Base-by-base conservation (phyloP, 768 basidiomycete species). In the Mycena maculata region DNA sequence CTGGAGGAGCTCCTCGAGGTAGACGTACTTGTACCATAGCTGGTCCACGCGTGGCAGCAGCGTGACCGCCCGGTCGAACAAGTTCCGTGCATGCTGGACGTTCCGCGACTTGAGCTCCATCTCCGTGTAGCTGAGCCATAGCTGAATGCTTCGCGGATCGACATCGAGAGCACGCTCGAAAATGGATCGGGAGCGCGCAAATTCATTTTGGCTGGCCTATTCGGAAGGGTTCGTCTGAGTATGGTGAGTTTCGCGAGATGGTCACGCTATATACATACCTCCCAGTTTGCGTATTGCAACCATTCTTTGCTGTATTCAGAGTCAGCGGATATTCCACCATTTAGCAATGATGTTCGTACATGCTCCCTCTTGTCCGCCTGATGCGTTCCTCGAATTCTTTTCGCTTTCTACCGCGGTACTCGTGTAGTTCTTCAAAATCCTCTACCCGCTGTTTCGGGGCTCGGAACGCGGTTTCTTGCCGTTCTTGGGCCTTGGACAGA, bases 1-100 rank as follows among this genome's bases (percentile, higher is more conserved):
- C 73, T 96, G 92, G 15, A 99, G 87, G 3, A 99, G 87, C 76
- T 99, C 98, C 76, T 99, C 98, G 60, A 99, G 88, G 79, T 98
- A 98, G 65, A 99, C 97, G 62, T 98, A 99, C 78, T 98, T 98
- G 87, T 99, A 99, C 98, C 98, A 99, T 9, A 99, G 86, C 75
- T 97, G 93, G 77, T 99, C 96, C 53, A 99, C 90, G 48, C 98
- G 91, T 12, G 98, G 98, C 27, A 99, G 90, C 1, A 99, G 86
- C 7, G 97, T 99, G 68, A 99, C 96, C 2, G 96, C 95, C 70
- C 98, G 90, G 82, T 99, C 98, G 77, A 94, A 99, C 25, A 99
- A 86, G 80, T 99, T 99, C 55, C 98, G 91, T 0, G 98, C 91
- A 72, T 99, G 98, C 74, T 97, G 93, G 58, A 99, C 94, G 74